A percentile compares a stretch with the other conserved stretches of the same genome.
Conservation (phyloP, 768 basidiomycete species). For the Cyathus striatus region DNA sequence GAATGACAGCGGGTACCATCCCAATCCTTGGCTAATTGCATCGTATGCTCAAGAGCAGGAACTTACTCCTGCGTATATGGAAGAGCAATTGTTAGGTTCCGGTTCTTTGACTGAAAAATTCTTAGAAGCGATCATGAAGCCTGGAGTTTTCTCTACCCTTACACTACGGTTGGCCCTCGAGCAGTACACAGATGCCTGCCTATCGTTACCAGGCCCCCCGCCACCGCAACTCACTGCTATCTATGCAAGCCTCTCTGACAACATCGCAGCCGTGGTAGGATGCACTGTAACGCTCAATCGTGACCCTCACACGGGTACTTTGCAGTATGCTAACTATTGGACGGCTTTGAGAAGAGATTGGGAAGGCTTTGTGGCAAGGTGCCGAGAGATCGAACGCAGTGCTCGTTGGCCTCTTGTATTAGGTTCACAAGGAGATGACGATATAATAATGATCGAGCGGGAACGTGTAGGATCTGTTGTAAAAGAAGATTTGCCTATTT, state of each 20-base stretch:
- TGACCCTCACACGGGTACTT: conserved; percentile 75
- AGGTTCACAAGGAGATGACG: conserved; percentile 37
- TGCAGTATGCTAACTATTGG: conserved; percentile 77
- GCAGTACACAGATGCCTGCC: conserved; percentile 72
- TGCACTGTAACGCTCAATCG: conserved; percentile 72
- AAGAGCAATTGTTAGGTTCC: conserved; percentile 68
- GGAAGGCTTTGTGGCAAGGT: conserved; percentile 92
- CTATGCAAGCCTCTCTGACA: conserved; percentile 66
- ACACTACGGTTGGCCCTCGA: conserved; percentile 80
- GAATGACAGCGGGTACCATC: conserved; percentile 19
- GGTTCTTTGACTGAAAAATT: conserved; percentile 77
- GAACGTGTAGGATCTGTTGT: conserved; percentile 68
- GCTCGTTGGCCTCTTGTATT: conserved; percentile 77
- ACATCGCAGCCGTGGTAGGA: conserved; percentile 82
- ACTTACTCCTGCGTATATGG: conserved; percentile 82
- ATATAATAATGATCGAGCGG: conserved; percentile 65
- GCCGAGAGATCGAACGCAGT: conserved; percentile 84
- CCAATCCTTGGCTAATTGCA: conserved; percentile 47
- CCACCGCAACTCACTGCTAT: conserved; percentile 54
- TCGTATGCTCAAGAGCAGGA: conserved; percentile 68
- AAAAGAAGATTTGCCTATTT: conserved; percentile 63
- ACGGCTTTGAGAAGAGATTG: conserved; percentile 86
- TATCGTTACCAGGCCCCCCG: conserved; percentile 55
- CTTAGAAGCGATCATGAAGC: conserved; percentile 77
- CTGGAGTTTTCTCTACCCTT: conserved; percentile 80